These are phyloP conservation scores for Hemileia vastatrix DNA, from an alignment of 1,284 basidiomycete genomes.

Conservation along the genomic window DNA sequence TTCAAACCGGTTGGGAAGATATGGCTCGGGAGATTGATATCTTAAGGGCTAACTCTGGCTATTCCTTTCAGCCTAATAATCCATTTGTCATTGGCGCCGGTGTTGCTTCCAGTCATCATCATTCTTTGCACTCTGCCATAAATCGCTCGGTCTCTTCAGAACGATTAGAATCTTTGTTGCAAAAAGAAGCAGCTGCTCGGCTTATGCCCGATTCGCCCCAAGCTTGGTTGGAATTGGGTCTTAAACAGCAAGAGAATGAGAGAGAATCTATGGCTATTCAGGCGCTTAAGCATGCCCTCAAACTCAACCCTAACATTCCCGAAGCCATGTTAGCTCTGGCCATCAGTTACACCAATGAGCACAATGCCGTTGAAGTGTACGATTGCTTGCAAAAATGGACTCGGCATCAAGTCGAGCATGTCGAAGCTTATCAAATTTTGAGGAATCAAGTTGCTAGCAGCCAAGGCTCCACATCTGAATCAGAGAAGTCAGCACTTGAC, in stretches of 20 bases:
- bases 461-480: neutral
- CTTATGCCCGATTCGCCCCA: slow-evolving; percentile 59
- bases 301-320: slow-evolving; percentile 61
- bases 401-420: slow-evolving; percentile 7
- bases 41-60: slow-evolving; percentile 2
- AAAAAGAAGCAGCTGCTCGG: slow-evolving; percentile 83
- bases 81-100: slow-evolving; percentile 7
- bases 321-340: slow-evolving; percentile 84
- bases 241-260: slow-evolving; percentile 98
- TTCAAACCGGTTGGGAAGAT: slow-evolving; percentile 74
- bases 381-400: slow-evolving; percentile 78
- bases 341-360: slow-evolving; percentile 87
- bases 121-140: slow-evolving; percentile 20
- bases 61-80: slow-evolving; percentile 1
- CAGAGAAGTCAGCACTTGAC: neutral
- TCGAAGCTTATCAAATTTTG: neutral
- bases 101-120: slow-evolving; percentile 18
- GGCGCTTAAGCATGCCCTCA: slow-evolving; percentile 69
- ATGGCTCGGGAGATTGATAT: slow-evolving; percentile 41
- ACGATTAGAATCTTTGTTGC: slow-evolving; percentile 48
- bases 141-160: slow-evolving; percentile 29
- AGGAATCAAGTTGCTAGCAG: neutral
- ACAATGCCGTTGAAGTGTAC: slow-evolving; percentile 55
- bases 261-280: slow-evolving; percentile 81
- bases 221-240: slow-evolving; percentile 84